phyloP scores from a whole-genome alignment of 257 asterid genomes.

The Striga asiatica region DNA sequence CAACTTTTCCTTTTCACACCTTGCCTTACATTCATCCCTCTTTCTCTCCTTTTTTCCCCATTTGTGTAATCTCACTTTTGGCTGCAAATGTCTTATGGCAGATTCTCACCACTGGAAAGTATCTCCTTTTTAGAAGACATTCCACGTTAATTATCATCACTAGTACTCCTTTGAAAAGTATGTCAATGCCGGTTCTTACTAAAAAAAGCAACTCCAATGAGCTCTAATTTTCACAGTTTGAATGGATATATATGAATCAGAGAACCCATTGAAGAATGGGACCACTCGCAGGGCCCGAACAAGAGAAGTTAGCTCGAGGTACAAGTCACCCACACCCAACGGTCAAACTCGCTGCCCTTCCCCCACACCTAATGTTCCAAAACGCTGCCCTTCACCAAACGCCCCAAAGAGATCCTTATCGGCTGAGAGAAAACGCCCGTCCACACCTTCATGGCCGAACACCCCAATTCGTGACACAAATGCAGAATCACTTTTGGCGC shows the following conservation, averaged over 20 bases:
- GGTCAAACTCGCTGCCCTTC: slow-evolving; percentile 56
- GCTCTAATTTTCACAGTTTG: slow-evolving; percentile 37
- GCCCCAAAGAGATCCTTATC: slow-evolving; percentile 63
- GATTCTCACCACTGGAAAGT: slow-evolving; percentile 36
- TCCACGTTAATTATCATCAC: not conserved
- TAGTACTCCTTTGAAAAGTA: too few species aligned
- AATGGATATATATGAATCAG: slow-evolving; percentile 59
- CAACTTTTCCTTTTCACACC: too few species aligned
- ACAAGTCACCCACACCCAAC: slow-evolving; percentile 55
- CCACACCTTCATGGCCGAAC: slow-evolving; percentile 46
- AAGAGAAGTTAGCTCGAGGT: slow-evolving; percentile 77
- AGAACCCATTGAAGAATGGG: slow-evolving; percentile 46
- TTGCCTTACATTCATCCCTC: too few species aligned
- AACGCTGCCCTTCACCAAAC: slow-evolving; percentile 20
- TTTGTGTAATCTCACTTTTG: slow-evolving; percentile 27
- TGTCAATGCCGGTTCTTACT: not conserved
- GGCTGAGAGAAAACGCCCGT: slow-evolving; percentile 58
- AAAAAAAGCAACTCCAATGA: slow-evolving; percentile 40
- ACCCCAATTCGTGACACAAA: slow-evolving; percentile 56
- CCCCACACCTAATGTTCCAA: slow-evolving; percentile 52
- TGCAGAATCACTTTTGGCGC: slow-evolving; percentile 28
- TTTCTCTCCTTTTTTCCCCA: too few species aligned
- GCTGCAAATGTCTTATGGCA: slow-evolving; percentile 29
- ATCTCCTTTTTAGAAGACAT: slow-evolving; percentile 17
- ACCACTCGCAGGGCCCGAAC: slow-evolving; percentile 33